Evolutionary conservation across 257 asterid genomes (phyloP).

Genomic region (Cruciata laevipes): DNA sequence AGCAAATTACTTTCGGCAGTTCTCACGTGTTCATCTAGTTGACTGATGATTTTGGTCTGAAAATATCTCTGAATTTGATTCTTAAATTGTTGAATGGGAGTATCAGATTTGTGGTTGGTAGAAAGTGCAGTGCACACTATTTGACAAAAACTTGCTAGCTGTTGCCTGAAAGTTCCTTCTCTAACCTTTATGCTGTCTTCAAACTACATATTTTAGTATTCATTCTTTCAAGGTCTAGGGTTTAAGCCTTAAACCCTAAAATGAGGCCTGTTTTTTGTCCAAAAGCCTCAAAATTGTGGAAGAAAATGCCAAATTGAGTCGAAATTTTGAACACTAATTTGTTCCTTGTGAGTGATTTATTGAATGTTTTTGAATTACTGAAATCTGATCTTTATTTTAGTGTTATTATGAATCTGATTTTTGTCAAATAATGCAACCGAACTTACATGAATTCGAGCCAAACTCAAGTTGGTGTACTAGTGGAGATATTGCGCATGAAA

Average conservation of each 20-base stretch:
- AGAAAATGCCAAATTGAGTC: not conserved
- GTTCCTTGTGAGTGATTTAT: not conserved
- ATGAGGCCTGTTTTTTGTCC: not conserved
- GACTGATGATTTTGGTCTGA: not conserved
- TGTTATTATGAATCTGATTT: not conserved
- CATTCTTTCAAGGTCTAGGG: not conserved
- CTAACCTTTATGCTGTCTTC: not conserved
- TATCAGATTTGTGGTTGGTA: slow-evolving; percentile 3
- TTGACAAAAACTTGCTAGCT: slow-evolving; percentile 1
- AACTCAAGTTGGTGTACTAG: not conserved
- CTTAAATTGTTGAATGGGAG: not conserved
- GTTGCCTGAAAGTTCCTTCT: not conserved
- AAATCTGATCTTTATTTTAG: not conserved
- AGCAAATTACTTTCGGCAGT: not conserved
- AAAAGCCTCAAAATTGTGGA: not conserved
- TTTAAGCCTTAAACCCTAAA: not conserved
- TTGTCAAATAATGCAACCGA: not conserved
- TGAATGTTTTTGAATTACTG: too few species aligned
- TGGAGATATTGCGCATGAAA: not conserved
- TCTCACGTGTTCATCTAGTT: slow-evolving; percentile 1
- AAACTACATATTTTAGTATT: not conserved
- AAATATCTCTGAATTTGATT: not conserved
- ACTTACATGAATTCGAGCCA: not conserved
- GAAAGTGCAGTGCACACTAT: not conserved
- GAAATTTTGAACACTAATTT: not conserved